These are phyloP conservation scores for Fistulifera pelliculosa DNA, from an alignment of 108 stramenopile genomes.

Conservation along the genomic window DNA sequence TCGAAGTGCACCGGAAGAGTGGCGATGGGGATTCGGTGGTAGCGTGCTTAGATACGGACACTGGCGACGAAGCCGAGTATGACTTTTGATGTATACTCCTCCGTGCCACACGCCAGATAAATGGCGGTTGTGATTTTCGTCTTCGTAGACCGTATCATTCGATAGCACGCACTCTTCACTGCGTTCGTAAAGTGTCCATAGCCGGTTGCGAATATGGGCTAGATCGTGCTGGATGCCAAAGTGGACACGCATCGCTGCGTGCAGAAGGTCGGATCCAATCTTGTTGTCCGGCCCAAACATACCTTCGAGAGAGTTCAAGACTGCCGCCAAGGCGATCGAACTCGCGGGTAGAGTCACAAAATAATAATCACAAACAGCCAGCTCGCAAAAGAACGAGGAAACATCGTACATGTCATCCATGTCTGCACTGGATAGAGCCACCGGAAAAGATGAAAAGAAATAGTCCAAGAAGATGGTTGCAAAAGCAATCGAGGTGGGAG, in stretches of 20 bases:
- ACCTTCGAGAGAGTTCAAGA: constrained; percentile 71
- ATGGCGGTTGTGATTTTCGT: background rate
- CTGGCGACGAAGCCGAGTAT: constrained; percentile 7
- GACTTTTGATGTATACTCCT: constrained; percentile 12
- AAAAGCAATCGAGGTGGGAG: constrained; percentile 41
- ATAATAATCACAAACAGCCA: constrained; percentile 58
- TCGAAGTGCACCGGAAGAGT: background rate
- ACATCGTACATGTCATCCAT: constrained; percentile 44
- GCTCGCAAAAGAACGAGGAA: constrained; percentile 51
- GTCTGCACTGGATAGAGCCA: constrained; percentile 25
- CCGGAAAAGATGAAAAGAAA: constrained; percentile 11
- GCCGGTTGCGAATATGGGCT: constrained; percentile 26
- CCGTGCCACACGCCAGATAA: background rate
- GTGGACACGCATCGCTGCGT: constrained; percentile 10
- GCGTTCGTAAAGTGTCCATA: constrained; percentile 57
- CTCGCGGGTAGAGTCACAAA: constrained; percentile 37
- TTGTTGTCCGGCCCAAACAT: constrained; percentile 37
- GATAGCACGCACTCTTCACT: constrained; percentile 56
- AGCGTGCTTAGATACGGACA: constrained; percentile 10
- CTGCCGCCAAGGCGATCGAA: constrained; percentile 44
- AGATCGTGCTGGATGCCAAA: constrained; percentile 24
- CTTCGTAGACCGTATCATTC: constrained; percentile 11
- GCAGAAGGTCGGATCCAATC: constrained; percentile 16
- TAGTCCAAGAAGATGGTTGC: constrained; percentile 33
- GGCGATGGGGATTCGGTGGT: background rate